Conservation (phyloP, 352 stramenopile genomes). For the Saprolegnia diclina region DNA sequence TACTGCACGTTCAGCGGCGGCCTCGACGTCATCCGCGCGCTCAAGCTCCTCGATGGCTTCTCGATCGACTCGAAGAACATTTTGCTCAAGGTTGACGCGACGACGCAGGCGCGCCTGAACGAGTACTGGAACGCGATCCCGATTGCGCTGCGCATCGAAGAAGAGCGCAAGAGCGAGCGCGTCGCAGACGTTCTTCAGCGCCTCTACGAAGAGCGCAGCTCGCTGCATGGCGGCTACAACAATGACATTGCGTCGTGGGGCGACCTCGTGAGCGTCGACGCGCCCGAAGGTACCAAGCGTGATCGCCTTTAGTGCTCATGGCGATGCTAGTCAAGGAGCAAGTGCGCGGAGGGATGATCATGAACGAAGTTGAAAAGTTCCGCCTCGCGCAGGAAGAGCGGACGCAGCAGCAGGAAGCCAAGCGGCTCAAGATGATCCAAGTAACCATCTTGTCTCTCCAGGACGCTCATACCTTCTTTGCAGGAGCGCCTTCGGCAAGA, state of each 20-base stretch:
- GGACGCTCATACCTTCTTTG: neutral
- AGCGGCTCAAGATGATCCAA: constrained; percentile 32
- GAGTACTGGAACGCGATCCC: constrained; percentile 31
- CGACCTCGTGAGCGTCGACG: constrained; percentile 28
- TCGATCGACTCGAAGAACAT: constrained; percentile 43
- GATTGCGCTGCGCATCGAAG: constrained; percentile 29
- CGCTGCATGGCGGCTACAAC: constrained; percentile 35
- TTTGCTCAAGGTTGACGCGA: constrained; percentile 39
- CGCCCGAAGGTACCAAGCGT: neutral
- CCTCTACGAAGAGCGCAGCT: constrained; percentile 35
- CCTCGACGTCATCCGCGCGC: constrained; percentile 39
- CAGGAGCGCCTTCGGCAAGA: constrained; percentile 19
- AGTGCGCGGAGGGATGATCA: constrained; percentile 39
- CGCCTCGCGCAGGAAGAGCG: constrained; percentile 40
- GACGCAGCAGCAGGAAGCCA: constrained; percentile 35
- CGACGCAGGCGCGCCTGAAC: constrained; percentile 37
- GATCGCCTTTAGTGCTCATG: neutral
- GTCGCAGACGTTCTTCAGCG: constrained; percentile 30
- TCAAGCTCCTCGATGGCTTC: constrained; percentile 43
- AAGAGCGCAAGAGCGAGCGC: constrained; percentile 31
- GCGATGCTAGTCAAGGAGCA: constrained; percentile 29
- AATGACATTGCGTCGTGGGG: constrained; percentile 37
- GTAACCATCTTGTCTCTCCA: neutral
- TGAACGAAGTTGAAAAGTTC: constrained; percentile 45
- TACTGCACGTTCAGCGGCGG: constrained; percentile 39